A percentile compares a stretch with the other conserved stretches of the same genome.
Evolutionary conservation across 129 eudicot genomes (phyloP).

Genomic region (Tagetes patula): DNA sequence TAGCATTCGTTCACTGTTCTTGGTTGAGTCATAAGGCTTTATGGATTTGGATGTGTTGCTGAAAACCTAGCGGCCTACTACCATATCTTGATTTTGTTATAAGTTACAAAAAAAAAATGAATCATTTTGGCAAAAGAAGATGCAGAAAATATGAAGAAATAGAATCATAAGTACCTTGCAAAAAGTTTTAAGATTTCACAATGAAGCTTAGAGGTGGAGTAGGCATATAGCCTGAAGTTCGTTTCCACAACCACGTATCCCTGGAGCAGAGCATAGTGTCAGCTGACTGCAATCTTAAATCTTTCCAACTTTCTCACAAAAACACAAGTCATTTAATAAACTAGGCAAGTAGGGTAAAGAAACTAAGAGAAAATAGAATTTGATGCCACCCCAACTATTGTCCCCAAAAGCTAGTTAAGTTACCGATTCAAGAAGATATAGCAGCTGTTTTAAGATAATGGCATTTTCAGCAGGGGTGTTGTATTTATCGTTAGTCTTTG

Average conservation of each 20-base stretch:
- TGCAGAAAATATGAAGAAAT: constrained; percentile 16
- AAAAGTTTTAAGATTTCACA: constrained; percentile 86
- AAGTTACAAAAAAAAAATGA: too few species aligned
- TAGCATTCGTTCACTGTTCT: too few species aligned
- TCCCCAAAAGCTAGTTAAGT: background rate
- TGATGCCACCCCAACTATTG: background rate
- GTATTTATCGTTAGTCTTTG: background rate
- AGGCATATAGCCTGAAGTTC: constrained; percentile 90
- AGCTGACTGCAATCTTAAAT: constrained; percentile 15
- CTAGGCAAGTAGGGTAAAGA: background rate
- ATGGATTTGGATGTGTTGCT: too few species aligned
- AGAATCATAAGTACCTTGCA: constrained; percentile 56
- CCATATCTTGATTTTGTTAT: too few species aligned
- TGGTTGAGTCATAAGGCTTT: too few species aligned
- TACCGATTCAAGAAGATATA: background rate
- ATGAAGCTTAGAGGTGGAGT: constrained; percentile 85
- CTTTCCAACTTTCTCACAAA: constrained; percentile 16
- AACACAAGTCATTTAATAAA: background rate
- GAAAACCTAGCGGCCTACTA: too few species aligned
- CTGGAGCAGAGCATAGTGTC: constrained; percentile 40
- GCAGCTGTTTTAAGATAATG: background rate
- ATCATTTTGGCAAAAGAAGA: constrained; percentile 14
- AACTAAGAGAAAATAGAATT: background rate
- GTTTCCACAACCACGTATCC: constrained; percentile 96
- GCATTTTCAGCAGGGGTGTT: background rate